Evolutionary conservation across 768 basidiomycete genomes (phyloP).

Genomic region (Gyrodon lividus): DNA sequence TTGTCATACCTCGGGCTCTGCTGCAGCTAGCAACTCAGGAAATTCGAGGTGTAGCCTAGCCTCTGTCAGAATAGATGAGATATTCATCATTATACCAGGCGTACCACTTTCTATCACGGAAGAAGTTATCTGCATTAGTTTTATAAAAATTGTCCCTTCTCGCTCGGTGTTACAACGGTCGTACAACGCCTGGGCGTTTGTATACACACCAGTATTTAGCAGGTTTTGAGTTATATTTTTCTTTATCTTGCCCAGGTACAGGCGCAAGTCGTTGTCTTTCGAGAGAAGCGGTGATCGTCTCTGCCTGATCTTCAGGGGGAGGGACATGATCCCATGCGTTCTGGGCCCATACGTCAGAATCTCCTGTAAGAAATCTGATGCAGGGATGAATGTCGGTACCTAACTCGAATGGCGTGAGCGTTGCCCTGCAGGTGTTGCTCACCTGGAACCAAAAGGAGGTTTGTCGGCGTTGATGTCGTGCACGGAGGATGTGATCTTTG

Average conservation of each 20-base stretch:
- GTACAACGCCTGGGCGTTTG: conserved; percentile 28
- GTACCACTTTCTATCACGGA: conserved; percentile 90
- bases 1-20: conserved; percentile 57
- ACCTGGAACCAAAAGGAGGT: conserved; percentile 76
- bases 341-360: conserved; percentile 77
- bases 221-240: conserved; percentile 70
- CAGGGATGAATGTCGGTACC: conserved; percentile 3
- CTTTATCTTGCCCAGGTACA: conserved; percentile 70
- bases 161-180: conserved; percentile 21
- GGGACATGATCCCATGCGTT: conserved; percentile 94
- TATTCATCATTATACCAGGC: neutral
- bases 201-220: conserved; percentile 63
- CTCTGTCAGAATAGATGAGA: conserved; percentile 1
- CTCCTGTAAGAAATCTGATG: conserved; percentile 64
- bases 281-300: conserved; percentile 68
- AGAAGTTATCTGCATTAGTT: conserved; percentile 83
- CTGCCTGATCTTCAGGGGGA: conserved; percentile 76
- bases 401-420: neutral
- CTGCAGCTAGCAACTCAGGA: conserved; percentile 75
- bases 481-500: conserved; percentile 58
- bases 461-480: conserved; percentile 53
- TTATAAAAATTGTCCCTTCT: conserved; percentile 94
- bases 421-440: conserved; percentile 4
- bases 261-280: conserved; percentile 69
- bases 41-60: conserved; percentile 90